These are phyloP conservation scores for Cymodocea nodosa DNA, from an alignment of 116 monocot species.

Conservation along the genomic window DNA sequence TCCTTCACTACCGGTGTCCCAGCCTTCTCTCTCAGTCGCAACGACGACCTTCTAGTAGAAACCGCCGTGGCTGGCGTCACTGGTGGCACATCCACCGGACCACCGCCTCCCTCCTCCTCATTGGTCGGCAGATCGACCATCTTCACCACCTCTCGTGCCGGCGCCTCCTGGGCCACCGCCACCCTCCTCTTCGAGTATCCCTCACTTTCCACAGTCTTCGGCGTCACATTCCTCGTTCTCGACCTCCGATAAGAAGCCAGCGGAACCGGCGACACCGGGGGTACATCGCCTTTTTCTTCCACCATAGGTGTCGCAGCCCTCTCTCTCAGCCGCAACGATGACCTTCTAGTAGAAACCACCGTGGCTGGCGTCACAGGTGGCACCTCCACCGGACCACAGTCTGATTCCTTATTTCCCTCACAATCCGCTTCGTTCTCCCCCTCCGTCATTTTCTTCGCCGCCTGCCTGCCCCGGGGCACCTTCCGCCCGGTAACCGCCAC, in stretches of 20 bases:
- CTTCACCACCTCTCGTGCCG: not conserved
- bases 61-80: constrained; percentile 1
- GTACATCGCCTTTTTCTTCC: too few relatives aligned
- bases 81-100: not conserved
- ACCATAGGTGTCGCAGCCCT: not conserved
- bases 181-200: not conserved
- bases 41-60: not conserved
- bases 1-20: not conserved
- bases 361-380: not conserved
- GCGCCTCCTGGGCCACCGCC: not conserved
- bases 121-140: not conserved
- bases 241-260: too few relatives aligned
- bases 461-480: not conserved
- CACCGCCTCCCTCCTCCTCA: not conserved
- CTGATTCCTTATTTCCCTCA: not conserved
- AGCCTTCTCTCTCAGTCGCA: not conserved
- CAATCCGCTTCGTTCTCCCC: not conserved
- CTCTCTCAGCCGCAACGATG: not conserved
- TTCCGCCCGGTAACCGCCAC: not conserved
- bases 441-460: not conserved
- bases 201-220: too few relatives aligned
- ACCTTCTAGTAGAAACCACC: not conserved
- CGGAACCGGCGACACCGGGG: too few relatives aligned
- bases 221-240: too few relatives aligned
- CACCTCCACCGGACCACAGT: not conserved